A percentile compares a stretch with the other conserved stretches of the same genome.
These are phyloP conservation scores for Saturnispora mendoncae DNA, from an alignment of 805 yeast genomes.

Conservation along the genomic window DNA sequence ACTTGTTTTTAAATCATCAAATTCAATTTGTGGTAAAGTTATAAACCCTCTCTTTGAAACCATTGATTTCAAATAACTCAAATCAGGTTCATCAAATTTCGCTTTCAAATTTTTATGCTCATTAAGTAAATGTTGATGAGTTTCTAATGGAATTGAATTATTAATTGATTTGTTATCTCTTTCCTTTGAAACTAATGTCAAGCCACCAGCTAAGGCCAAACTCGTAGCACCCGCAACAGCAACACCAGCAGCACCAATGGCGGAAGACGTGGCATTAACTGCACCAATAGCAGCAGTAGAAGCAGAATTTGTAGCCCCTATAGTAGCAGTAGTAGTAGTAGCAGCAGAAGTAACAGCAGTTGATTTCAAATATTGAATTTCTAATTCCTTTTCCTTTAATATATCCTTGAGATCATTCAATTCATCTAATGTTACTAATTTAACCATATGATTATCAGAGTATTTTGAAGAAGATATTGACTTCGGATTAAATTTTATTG, in stretches of 20 bases:
- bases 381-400: neutral
- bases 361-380: conserved; percentile 3
- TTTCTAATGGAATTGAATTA: conserved; percentile 9
- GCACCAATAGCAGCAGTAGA: neutral
- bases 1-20: neutral
- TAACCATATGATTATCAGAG: conserved; percentile 1
- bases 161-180: neutral
- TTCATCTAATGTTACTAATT: conserved; percentile 5
- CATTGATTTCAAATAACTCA: neutral
- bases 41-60: neutral
- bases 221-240: neutral
- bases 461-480: conserved; percentile 2
- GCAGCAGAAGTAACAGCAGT: neutral
- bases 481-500: neutral
- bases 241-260: neutral
- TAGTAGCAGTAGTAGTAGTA: neutral
- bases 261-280: neutral
- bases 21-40: neutral
- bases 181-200: neutral
- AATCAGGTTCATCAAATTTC: neutral
- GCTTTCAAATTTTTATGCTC: conserved; percentile 6
- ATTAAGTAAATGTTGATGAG: conserved; percentile 3
- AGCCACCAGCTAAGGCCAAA: neutral
- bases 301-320: neutral
- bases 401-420: neutral